Evolutionary conservation across 306 rosid species (phyloP).

Genomic region (Senna siamea): DNA sequence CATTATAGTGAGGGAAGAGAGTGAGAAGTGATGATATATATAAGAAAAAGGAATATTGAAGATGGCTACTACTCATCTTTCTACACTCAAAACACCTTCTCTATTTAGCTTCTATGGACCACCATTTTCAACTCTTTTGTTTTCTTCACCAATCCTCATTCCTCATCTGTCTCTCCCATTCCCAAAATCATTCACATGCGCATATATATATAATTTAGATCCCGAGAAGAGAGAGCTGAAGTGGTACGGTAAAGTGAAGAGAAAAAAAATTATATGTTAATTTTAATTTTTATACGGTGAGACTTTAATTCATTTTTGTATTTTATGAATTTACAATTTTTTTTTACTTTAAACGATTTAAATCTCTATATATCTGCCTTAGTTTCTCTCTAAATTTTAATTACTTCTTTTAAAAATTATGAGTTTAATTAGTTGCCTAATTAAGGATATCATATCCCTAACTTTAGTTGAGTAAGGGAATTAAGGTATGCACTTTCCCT

Average conservation of each 20-base stretch:
- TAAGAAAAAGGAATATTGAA: constrained; percentile 22
- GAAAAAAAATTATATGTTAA: no score
- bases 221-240: no score
- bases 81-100: background rate
- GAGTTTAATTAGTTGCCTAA: background rate
- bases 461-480: constrained; percentile 2
- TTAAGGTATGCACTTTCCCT: constrained; percentile 16
- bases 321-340: no score
- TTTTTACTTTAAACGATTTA: no score
- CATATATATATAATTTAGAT: no score
- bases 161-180: constrained; percentile 36
- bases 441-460: constrained; percentile 17
- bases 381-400: no score
- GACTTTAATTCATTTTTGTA: no score
- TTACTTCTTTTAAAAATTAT: no score
- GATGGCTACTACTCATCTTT: constrained; percentile 37
- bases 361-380: no score
- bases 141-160: constrained; percentile 44
- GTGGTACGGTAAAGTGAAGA: no score
- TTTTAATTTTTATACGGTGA: no score
- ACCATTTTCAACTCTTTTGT: constrained; percentile 50
- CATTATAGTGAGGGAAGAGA: constrained; percentile 26
- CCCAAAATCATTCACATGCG: constrained; percentile 24
- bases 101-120: constrained; percentile 43
- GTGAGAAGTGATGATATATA: no score